Percentiles rank a stretch among this genome's conserved stretches.
Conservation (phyloP, 495 filamentous ascomycete species). For the Stereocaulon alpinum region DNA sequence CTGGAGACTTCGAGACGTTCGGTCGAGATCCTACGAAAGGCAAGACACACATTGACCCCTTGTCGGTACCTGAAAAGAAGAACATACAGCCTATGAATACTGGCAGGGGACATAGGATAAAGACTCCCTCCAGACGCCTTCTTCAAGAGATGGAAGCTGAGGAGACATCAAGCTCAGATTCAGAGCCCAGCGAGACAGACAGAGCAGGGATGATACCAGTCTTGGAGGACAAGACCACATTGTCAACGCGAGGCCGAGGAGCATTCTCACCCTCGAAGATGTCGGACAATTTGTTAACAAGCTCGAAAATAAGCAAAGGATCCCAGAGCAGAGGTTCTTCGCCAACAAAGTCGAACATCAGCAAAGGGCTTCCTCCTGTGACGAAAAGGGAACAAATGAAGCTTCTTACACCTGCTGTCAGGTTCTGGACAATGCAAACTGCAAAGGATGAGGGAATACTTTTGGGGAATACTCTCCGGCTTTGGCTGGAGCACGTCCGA, state of each 20-base stretch:
- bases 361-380: not conserved
- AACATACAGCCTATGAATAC: not conserved
- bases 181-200: too few relatives aligned
- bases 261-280: too few relatives aligned
- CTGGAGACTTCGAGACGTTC: not conserved
- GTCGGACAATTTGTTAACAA: too few relatives aligned
- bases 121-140: too few relatives aligned
- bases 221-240: too few relatives aligned
- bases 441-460: not conserved
- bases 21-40: not conserved
- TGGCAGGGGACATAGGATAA: too few relatives aligned
- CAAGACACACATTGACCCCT: not conserved
- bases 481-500: not conserved
- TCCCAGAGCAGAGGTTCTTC: not conserved
- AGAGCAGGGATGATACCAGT: too few relatives aligned
- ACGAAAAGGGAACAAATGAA: not conserved
- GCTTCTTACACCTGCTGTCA: not conserved
- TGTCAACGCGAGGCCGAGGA: too few relatives aligned
- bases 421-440: not conserved
- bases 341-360: not conserved
- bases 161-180: too few relatives aligned
- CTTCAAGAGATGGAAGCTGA: too few relatives aligned
- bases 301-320: too few relatives aligned
- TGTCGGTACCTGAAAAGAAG: not conserved
- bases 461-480: not conserved